phyloP scores from a whole-genome alignment of 2,329 filamentous ascomycete genomes.

The Neonectria sp. region DNA sequence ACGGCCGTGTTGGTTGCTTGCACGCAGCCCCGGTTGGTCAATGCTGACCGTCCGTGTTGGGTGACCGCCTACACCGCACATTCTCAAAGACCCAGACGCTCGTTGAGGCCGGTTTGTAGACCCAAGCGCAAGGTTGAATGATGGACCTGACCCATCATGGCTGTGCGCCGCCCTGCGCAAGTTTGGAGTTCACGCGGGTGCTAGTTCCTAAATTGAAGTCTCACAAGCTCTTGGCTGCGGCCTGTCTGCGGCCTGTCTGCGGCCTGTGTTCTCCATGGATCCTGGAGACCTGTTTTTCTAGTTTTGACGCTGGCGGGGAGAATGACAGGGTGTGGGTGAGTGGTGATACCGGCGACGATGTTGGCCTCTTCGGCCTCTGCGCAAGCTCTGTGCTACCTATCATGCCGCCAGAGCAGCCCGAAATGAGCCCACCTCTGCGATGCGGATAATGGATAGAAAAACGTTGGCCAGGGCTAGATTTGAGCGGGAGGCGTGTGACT shows the following conservation, averaged over 20 bases:
- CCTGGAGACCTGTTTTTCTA: background rate
- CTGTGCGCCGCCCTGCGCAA: no score
- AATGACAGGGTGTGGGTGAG: background rate
- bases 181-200: no score
- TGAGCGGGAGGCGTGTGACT: background rate
- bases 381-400: background rate
- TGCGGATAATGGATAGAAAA: background rate
- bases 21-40: no score
- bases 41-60: no score
- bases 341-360: background rate
- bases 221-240: background rate
- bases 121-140: background rate
- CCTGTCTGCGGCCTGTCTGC: background rate
- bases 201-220: background rate
- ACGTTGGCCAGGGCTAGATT: no score
- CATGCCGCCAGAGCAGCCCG: background rate
- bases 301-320: background rate
- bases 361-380: background rate
- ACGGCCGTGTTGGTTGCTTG: background rate
- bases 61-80: background rate
- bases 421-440: background rate
- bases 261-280: background rate
- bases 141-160: no score
- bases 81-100: background rate
- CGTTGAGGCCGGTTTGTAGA: background rate